These are phyloP conservation scores for Sarocladium oryzae DNA, from an alignment of 2,329 filamentous ascomycete genomes.

Conservation along the genomic window DNA sequence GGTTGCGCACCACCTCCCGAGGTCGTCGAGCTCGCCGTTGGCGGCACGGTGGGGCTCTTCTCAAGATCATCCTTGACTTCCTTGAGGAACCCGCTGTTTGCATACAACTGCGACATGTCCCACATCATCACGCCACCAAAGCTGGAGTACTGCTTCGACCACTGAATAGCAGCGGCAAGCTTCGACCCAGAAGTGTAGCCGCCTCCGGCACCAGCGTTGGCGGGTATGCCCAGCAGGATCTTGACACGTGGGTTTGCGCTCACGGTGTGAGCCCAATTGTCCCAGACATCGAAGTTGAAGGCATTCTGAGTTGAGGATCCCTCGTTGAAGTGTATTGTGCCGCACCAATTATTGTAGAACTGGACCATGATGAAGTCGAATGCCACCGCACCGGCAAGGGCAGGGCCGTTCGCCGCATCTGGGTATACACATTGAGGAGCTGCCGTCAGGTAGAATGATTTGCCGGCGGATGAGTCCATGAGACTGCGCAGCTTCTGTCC, in stretches of 20 bases:
- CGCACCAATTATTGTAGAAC: conserved; percentile 66
- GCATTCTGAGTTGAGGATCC: conserved; percentile 39
- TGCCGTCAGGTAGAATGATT: conserved; percentile 56
- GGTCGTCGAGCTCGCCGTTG: background rate
- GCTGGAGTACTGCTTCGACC: conserved; percentile 46
- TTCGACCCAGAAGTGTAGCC: conserved; percentile 47
- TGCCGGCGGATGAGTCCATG: conserved; percentile 39
- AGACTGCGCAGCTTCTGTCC: conserved; percentile 48
- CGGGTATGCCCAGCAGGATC: conserved; percentile 56
- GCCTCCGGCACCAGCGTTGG: conserved; percentile 43
- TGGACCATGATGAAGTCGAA: conserved; percentile 59
- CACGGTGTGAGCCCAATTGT: conserved; percentile 54
- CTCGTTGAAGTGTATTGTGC: conserved; percentile 42
- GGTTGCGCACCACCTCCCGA: background rate
- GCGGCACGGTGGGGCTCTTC: background rate
- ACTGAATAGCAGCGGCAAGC: conserved; percentile 45
- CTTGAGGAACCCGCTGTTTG: conserved; percentile 50
- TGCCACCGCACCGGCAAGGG: conserved; percentile 46
- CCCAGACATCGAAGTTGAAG: conserved; percentile 60
- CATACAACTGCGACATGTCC: conserved; percentile 56
- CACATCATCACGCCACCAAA: conserved; percentile 66
- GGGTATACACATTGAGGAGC: conserved; percentile 65
- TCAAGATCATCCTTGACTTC: conserved; percentile 32
- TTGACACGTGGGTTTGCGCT: conserved; percentile 55
- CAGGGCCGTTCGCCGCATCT: conserved; percentile 50